These are phyloP conservation scores for Acarospora socialis DNA, from an alignment of 2,329 filamentous ascomycete genomes.

Conservation along the genomic window DNA sequence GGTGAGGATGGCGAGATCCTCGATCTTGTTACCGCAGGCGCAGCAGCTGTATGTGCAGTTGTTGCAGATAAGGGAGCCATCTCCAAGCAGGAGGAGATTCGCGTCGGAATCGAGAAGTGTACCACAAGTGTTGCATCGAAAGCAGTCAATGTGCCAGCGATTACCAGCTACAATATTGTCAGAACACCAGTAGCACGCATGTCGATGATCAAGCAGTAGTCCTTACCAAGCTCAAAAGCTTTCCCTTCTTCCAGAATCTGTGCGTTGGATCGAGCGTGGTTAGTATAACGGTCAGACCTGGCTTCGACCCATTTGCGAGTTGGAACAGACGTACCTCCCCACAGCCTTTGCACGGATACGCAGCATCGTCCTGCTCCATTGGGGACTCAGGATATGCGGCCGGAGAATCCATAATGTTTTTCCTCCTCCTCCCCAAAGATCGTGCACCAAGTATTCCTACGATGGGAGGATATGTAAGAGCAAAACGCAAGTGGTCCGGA, in stretches of 20 bases:
- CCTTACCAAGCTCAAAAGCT: conserved; percentile 81
- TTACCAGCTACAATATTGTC: conserved; percentile 56
- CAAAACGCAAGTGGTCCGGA: too few species aligned
- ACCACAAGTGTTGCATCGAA: conserved; percentile 89
- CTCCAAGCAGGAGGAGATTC: conserved; percentile 89
- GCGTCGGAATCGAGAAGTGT: conserved; percentile 96
- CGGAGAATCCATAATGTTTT: conserved; percentile 38
- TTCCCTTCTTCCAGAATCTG: conserved; percentile 97
- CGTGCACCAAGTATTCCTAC: too few species aligned
- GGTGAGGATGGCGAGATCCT: conserved; percentile 91
- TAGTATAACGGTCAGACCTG: conserved; percentile 11
- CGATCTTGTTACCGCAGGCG: conserved; percentile 93
- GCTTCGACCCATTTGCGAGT: conserved; percentile 6
- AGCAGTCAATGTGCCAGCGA: conserved; percentile 98
- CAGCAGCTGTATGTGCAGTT: conserved; percentile 99
- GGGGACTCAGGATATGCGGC: conserved; percentile 42
- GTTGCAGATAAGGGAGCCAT: conserved; percentile 96
- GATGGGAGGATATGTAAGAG: too few species aligned
- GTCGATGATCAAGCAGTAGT: conserved; percentile 11
- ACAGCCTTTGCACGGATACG: conserved; percentile 82
- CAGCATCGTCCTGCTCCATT: conserved; percentile 64
- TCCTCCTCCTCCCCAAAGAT: conserved; percentile 25
- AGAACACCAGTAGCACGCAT: conserved; percentile 18
- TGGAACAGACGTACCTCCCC: conserved; percentile 51
- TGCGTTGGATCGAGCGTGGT: conserved; percentile 12